These are phyloP conservation scores for Amaranthus palmeri DNA, from an alignment of 148 eudicot species.

Conservation along the genomic window DNA sequence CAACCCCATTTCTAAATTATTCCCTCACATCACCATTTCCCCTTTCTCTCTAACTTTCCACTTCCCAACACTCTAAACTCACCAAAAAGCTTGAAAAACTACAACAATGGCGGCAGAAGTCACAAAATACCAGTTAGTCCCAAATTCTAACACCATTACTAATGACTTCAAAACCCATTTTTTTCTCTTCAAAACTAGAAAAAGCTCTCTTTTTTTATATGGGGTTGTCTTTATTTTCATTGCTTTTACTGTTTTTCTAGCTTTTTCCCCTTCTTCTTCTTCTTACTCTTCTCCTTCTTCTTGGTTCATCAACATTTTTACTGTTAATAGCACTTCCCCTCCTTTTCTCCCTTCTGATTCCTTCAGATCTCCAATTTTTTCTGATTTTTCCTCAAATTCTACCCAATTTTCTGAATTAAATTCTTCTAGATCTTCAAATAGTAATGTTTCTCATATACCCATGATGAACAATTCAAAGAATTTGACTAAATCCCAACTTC, in stretches of 20 bases:
- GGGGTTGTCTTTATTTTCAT: slow-evolving; percentile 49
- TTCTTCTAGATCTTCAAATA: too few species aligned
- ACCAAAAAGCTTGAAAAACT: too few species aligned
- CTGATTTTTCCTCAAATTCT: slow-evolving; percentile 37
- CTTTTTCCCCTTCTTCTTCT: slow-evolving; percentile 57
- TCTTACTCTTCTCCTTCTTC: slow-evolving; percentile 47
- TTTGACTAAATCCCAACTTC: background rate
- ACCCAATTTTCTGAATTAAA: background rate
- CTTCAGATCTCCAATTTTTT: slow-evolving; percentile 35
- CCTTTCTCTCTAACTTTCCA: too few species aligned
- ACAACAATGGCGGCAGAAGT: slow-evolving; percentile 40
- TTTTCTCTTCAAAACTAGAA: slow-evolving; percentile 38
- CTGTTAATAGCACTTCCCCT: slow-evolving; percentile 42
- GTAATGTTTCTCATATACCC: too few species aligned
- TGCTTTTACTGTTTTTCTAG: slow-evolving; percentile 54
- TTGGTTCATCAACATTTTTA: slow-evolving; percentile 54
- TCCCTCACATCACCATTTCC: too few species aligned
- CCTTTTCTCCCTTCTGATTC: slow-evolving; percentile 23
- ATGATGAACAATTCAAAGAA: too few species aligned
- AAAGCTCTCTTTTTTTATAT: slow-evolving; percentile 39
- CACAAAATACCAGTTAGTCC: slow-evolving; percentile 48
- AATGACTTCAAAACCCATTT: slow-evolving; percentile 49
- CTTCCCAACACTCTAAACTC: too few species aligned
- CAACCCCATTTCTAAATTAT: too few species aligned
- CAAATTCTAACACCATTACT: slow-evolving; percentile 34